phyloP scores from a whole-genome alignment of 2,329 filamentous ascomycete genomes.

The Lachnum nothofagi region DNA sequence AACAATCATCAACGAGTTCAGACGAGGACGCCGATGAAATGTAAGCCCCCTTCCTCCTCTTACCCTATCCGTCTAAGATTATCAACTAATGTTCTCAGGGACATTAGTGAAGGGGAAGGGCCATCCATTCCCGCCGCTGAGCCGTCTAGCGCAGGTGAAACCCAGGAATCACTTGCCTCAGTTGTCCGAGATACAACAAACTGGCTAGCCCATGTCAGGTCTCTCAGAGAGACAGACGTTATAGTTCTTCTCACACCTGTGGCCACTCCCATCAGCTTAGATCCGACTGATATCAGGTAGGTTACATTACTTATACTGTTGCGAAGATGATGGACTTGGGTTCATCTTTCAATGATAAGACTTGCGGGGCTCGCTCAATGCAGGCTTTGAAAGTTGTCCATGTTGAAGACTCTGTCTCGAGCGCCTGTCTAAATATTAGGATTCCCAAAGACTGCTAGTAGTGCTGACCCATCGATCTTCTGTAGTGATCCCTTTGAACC shows the following conservation, averaged over 20 bases:
- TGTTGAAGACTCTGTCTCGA: no score
- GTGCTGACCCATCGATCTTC: background rate
- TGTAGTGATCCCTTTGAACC: conserved; percentile 67
- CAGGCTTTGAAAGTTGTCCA: no score
- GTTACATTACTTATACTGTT: no score
- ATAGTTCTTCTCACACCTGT: conserved; percentile 59
- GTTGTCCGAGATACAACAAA: conserved; percentile 33
- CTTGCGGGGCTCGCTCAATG: no score
- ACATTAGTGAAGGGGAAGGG: conserved; percentile 10
- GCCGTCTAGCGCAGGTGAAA: background rate
- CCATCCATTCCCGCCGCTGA: background rate
- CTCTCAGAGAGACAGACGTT: conserved; percentile 46
- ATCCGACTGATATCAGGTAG: conserved; percentile 34
- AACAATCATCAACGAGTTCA: conserved; percentile 5
- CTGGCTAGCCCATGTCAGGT: conserved; percentile 44
- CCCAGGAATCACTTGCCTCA: conserved; percentile 10
- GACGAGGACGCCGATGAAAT: conserved; percentile 19
- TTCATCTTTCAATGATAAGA: no score
- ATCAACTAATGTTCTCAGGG: conserved; percentile 14
- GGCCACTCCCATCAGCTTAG: conserved; percentile 42
- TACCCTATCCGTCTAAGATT: no score
- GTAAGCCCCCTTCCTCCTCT: conserved; percentile 5
- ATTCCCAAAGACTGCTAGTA: no score
- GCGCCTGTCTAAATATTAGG: no score
- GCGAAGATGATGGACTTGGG: no score